A percentile compares a stretch with the other conserved stretches of the same genome.
phyloP scores from a whole-genome alignment of 192 early-diverging fungal genomes.

The Coemansia sp. region DNA sequence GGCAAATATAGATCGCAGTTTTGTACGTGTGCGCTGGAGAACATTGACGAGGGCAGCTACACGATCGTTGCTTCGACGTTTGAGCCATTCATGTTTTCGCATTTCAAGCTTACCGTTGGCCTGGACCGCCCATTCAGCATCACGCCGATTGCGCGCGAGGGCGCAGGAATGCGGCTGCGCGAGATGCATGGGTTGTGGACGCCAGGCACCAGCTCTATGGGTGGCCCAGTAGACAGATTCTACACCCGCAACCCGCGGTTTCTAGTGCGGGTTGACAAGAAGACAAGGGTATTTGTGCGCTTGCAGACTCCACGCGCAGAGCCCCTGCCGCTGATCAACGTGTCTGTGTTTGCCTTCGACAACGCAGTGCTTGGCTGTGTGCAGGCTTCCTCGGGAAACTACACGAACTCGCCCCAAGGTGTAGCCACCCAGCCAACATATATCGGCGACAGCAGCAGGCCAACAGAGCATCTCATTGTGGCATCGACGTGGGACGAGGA shows the following conservation, averaged over 20 bases:
- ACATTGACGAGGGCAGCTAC: conserved; percentile 66
- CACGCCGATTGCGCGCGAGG: conserved; percentile 67
- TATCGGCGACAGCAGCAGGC: conserved; percentile 17
- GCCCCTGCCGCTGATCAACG: conserved; percentile 65
- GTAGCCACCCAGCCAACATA: conserved; percentile 27
- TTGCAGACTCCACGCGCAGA: conserved; percentile 67
- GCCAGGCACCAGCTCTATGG: conserved; percentile 61
- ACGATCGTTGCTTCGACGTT: conserved; percentile 78
- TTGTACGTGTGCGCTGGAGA: conserved; percentile 67
- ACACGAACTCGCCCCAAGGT: conserved; percentile 52
- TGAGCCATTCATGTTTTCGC: conserved; percentile 66
- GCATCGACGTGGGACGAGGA: conserved; percentile 44
- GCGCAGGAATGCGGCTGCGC: conserved; percentile 66
- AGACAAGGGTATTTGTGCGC: conserved; percentile 64
- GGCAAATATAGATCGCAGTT: conserved; percentile 76
- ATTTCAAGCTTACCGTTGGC: conserved; percentile 66
- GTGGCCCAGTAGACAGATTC: conserved; percentile 56
- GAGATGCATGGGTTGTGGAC: conserved; percentile 56
- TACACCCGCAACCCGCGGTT: conserved; percentile 69
- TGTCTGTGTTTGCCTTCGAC: conserved; percentile 63
- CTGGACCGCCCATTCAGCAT: conserved; percentile 56
- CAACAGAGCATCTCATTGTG: conserved; percentile 41
- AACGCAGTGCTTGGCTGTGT: conserved; percentile 17
- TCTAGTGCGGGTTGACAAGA: conserved; percentile 57
- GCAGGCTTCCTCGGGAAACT: conserved; percentile 47